Evolutionary conservation across 805 yeast species (phyloP).

Genomic region (Torulaspora microellipsoides): DNA sequence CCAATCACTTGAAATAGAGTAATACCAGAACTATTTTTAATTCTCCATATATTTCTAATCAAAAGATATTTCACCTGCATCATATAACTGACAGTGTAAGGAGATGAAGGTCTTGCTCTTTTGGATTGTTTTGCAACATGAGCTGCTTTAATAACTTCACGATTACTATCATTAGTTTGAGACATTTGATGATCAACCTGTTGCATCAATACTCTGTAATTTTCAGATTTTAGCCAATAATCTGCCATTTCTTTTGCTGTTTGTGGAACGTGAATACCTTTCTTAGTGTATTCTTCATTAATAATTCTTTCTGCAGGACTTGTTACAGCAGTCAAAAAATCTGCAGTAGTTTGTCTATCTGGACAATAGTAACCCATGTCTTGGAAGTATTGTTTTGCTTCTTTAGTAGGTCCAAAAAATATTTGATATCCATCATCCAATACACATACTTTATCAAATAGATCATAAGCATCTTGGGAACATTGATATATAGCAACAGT

Average conservation of each 20-base stretch:
- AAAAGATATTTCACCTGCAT: conserved; percentile 49
- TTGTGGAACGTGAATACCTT: conserved; percentile 52
- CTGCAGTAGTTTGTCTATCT: conserved; percentile 64
- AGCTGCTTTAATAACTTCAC: conserved; percentile 33
- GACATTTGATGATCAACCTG: conserved; percentile 43
- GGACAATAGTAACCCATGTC: conserved; percentile 64
- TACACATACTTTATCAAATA: conserved; percentile 59
- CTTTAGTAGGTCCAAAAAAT: conserved; percentile 54
- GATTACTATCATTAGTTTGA: conserved; percentile 23
- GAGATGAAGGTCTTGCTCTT: conserved; percentile 43
- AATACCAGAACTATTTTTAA: conserved; percentile 47
- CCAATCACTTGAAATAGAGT: conserved; percentile 41
- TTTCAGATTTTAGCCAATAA: conserved; percentile 51
- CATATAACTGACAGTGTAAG: conserved; percentile 48
- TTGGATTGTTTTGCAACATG: conserved; percentile 51
- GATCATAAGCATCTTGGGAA: conserved; percentile 58
- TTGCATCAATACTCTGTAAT: conserved; percentile 38
- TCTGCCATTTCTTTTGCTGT: conserved; percentile 58
- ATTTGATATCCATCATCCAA: conserved; percentile 59
- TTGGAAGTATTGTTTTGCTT: conserved; percentile 55
- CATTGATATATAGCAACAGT: conserved; percentile 69
- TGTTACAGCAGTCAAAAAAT: conserved; percentile 64
- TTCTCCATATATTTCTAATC: conserved; percentile 46
- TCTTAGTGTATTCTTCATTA: conserved; percentile 32
- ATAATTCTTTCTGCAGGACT: conserved; percentile 57